phyloP scores from a whole-genome alignment of 169 alveolate genomes.

The Ichthyophthirius multifiliis region DNA sequence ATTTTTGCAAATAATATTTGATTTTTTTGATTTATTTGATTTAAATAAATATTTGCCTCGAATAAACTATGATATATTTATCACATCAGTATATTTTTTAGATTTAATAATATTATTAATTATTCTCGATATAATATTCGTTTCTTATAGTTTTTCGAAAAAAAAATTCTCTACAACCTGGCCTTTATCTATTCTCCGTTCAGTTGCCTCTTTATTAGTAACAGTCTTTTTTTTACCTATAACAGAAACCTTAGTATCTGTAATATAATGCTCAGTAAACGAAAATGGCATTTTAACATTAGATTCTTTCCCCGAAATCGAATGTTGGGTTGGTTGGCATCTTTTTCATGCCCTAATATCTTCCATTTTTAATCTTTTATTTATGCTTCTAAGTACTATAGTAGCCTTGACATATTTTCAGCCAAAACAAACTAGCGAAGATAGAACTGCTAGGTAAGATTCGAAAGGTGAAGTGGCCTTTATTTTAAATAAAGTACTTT shows the following conservation, averaged over 20 bases:
- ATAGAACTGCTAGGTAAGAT: constrained; percentile 39
- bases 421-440: constrained; percentile 19
- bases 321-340: constrained; percentile 40
- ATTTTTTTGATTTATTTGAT: constrained; percentile 1
- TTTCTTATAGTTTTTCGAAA: constrained; percentile 24
- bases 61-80: background rate
- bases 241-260: constrained; percentile 24
- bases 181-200: constrained; percentile 31
- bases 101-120: constrained; percentile 11
- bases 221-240: constrained; percentile 34
- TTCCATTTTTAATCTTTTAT: constrained; percentile 10
- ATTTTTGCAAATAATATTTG: constrained; percentile 5
- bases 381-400: constrained; percentile 12
- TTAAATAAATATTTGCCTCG: constrained; percentile 28
- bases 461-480: constrained; percentile 27
- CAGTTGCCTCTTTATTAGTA: constrained; percentile 20
- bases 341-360: constrained; percentile 13
- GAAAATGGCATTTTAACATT: background rate
- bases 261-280: constrained; percentile 1
- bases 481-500: constrained; percentile 17
- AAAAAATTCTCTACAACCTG: constrained; percentile 23
- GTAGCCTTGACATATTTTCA: constrained; percentile 38
- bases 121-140: constrained; percentile 22
- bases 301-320: background rate
- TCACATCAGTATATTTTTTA: constrained; percentile 15